Base-by-base conservation (phyloP, 306 rosid species). In the Sphenostylis stenocarpa region DNA sequence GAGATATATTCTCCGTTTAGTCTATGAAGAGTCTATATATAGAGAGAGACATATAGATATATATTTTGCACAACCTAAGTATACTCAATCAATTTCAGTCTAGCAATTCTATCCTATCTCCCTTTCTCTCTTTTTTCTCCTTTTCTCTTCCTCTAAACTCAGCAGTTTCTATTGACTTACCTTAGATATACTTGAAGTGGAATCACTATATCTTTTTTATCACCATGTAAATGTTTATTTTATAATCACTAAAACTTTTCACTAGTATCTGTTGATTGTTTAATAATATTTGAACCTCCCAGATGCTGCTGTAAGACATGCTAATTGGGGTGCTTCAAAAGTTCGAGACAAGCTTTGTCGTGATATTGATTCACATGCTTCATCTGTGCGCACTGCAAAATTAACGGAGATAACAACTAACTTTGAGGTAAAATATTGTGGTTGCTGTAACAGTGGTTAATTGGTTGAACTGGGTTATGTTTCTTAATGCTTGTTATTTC, bases 271-370 rank as follows among this genome's bases (percentile, higher is more conserved):
- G 13, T 34, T 77, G 72, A 8, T 13, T 74, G 28, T 70, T 36
- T 66, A 67, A 67, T 63, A 38, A 63, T 41, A 73, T 28, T 57
- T 65, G 78, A n/a, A 47, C 55, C 53, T 67, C 80, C 36, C 86
- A 94, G 98, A 90, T 73, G 95, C 91, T 78, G 75, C 82, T 45
- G 78, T 94, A 55, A 70, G 77, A 72, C 90, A 82, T 73, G 91
- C 89, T 62, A 80, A 80, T 63, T 94, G 98, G 98, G 84, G 89
- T 80, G 80, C 93, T 53, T 87, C 86, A 5, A 92, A 81, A 84
- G 73, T 83, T 38, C 70, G 84, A 55, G 97, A 90, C 49, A 90
- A 94, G 74, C 92, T 94, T 84, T 60, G 3, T 31, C 96, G 90
- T 67, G 95, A 94, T 84, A 74, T 94, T 56, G 89, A 89, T 76